Conservation (phyloP, 1,284 basidiomycete species). For the Puccinia polysora region DNA sequence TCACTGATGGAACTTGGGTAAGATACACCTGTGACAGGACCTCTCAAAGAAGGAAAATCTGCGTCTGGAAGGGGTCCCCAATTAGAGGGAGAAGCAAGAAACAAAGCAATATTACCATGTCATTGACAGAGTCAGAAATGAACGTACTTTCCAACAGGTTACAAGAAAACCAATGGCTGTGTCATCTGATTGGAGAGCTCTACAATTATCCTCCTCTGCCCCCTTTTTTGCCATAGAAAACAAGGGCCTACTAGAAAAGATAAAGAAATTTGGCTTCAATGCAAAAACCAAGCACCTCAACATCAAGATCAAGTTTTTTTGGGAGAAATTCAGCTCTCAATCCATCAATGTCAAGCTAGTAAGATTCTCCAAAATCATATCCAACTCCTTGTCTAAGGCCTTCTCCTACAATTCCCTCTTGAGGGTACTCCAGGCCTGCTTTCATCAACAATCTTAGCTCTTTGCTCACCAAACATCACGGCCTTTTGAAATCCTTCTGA, state of each 20-base stretch:
- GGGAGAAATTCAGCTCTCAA: neutral
- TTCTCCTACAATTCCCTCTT: neutral
- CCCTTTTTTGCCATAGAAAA: neutral
- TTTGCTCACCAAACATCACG: neutral
- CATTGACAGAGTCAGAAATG: neutral
- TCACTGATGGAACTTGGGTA: neutral
- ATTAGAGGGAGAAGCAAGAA: neutral
- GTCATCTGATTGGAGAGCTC: neutral
- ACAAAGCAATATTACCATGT: neutral
- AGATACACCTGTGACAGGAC: neutral
- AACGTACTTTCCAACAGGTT: neutral
- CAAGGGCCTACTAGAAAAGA: neutral
- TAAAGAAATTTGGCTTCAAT: neutral
- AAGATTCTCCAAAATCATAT: neutral
- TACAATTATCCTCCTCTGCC: neutral
- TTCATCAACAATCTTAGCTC: neutral
- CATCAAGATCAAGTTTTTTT: neutral
- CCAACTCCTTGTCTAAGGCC: neutral
- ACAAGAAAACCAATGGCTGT: neutral
- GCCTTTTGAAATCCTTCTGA: neutral
- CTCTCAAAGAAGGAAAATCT: neutral
- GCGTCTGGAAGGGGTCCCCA: neutral
- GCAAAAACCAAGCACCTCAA: neutral
- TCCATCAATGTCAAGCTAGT: neutral
- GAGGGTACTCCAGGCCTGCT: neutral